These are phyloP conservation scores for Mycena kentingensis DNA, from an alignment of 768 basidiomycete genomes.

Conservation along the genomic window DNA sequence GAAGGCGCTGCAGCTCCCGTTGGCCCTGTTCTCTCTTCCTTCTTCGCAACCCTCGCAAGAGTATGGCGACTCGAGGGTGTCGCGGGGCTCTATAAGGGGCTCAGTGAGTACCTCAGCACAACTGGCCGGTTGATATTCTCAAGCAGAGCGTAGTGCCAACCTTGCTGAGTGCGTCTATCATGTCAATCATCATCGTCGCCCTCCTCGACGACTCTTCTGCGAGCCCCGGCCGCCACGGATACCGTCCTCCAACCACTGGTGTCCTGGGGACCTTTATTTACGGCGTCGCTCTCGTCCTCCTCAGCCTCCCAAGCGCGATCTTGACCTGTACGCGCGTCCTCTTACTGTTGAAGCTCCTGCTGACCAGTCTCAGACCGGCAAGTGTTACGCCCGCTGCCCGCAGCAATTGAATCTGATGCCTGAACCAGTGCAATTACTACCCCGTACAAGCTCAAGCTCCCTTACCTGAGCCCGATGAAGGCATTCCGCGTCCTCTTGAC, in stretches of 20 bases:
- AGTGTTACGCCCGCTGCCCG: neutral
- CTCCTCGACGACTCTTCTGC: slow-evolving; percentile 57
- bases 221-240: slow-evolving; percentile 62
- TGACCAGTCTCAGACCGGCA: slow-evolving; percentile 15
- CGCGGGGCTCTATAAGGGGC: slow-evolving; percentile 76
- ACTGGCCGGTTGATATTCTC: neutral
- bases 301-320: slow-evolving; percentile 69
- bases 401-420: neutral
- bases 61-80: slow-evolving; percentile 69
- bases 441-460: slow-evolving; percentile 72
- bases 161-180: slow-evolving; percentile 48
- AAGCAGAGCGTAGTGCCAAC: slow-evolving; percentile 40
- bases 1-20: slow-evolving; percentile 80
- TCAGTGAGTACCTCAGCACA: slow-evolving; percentile 42
- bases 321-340: slow-evolving; percentile 61
- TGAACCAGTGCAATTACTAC: slow-evolving; percentile 74
- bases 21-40: slow-evolving; percentile 75
- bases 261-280: slow-evolving; percentile 65
- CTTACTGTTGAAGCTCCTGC: slow-evolving; percentile 1
- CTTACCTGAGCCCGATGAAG: slow-evolving; percentile 57
- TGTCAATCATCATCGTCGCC: slow-evolving; percentile 59
- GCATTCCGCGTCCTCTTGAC: slow-evolving; percentile 75
- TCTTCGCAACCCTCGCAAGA: slow-evolving; percentile 71
- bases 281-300: slow-evolving; percentile 62
- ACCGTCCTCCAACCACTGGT: slow-evolving; percentile 63